Base-by-base conservation (phyloP, 805 yeast species). In the Yamadazyma olivae region DNA sequence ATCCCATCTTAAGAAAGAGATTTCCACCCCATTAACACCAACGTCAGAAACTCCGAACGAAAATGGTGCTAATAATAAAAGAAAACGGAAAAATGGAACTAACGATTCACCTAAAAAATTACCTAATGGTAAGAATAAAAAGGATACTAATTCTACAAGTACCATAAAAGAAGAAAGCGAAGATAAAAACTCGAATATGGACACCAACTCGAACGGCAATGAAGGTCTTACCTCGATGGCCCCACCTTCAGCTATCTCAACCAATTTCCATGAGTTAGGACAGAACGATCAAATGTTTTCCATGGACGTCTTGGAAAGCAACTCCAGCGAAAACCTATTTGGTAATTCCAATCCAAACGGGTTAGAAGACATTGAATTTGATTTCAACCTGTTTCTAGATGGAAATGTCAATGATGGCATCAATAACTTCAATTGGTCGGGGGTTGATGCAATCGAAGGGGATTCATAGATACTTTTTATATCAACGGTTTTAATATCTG, bases 311-410 rank as follows among this genome's bases (percentile, higher is more conserved):
- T 43, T 64, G 21, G 62, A 39, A 3, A 37, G 21, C 27, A 33
- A 39, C 19, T 6, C 14, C 18, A 35, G 27, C 16, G 43, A 43
- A 13, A 35, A 33, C 27, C 21, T 39, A 16, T 44, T 42, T 22
- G 35, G 38, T 17, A 23, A 55, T 7, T 20, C 25, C 22, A 36
- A 31, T 33, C 31, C 34, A 4, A 35, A 38, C 16, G 56, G 59
- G n/a, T 51, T 65, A 24, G 71, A 65, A 30, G 73, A 67, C 35
- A 64, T 67, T 23, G 72, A 66, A 41, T 67, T 68, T 47, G 71
- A 66, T 41, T 67, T 67, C 46, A 62, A 63, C 41, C 63, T 53
- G 52, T 63, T 67, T 41, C 57, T 68, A 46, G 71, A 64, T 32
- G 59, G 63, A 3, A 51, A 49, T 32, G 64, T 55, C 39, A 53